Base-by-base conservation (phyloP, 1,284 basidiomycete genomes). In the Austroboletus rostrupii region DNA sequence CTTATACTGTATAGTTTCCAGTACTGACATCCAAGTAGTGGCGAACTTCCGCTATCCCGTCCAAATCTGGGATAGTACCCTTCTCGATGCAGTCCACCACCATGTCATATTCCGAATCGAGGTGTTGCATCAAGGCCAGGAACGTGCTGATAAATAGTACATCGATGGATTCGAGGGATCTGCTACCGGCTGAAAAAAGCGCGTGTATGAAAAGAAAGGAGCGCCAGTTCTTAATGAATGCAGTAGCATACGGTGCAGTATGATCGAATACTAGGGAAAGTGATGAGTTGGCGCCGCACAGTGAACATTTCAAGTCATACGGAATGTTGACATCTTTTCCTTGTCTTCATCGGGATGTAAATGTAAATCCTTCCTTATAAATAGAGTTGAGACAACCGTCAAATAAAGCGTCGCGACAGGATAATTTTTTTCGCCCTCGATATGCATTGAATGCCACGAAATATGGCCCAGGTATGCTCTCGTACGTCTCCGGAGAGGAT, bases 71-170 rank as follows among this genome's bases (percentile, higher is more conserved):
- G 26, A 53, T 46, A 5, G 43, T 48, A 20, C 58, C 42, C 12
- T 48, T 44, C 32, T 39, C 50, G 37, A 61, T 49, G n/a, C 42
- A 61, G 11, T 47, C 43, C 4, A 63, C 19, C 20, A 62, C 14
- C 32, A 19, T 21, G 33, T 61, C 50, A 23, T 53, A 61, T n/a
- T 56, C 53, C 21, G 43, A 49, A 14, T 61, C 61, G 9, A 62
- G n/a, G 26, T 45, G 44, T 8, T 45, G 49, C 11, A 61, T 52
- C 46, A 62, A 45, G 13, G 61, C 52, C 32, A 61, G 32, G 19
- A 62, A 49, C 1, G 45, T 42, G 17, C 37, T 48, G 10, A 49
- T 37, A 40, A 61, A 62, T 3, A 36, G n/a, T 21, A 43, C 35
- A 8, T 5, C 10, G 17, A 60, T 56, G 5, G 35, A 26, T 29